Base-by-base conservation (phyloP, 2,329 filamentous ascomycete genomes). In the Talaromyces atroroseus region DNA sequence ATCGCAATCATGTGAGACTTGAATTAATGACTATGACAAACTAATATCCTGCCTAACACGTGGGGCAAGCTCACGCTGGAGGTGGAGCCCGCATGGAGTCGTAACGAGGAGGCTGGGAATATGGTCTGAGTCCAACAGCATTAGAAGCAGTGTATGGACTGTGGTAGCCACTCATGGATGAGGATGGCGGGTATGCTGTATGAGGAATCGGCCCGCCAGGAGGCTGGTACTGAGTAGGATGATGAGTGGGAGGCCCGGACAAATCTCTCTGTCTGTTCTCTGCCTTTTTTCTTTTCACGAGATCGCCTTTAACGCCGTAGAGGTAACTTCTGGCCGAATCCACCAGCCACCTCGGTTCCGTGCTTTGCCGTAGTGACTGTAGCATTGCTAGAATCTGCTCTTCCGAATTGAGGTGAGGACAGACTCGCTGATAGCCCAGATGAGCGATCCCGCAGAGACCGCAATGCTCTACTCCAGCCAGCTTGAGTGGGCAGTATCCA, bases 341-440 rank as follows among this genome's bases (percentile, higher is more conserved):
- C 11, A 86, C 73, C 7, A 83, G 66, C 20, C 80, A 74, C 24
- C 72, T 72, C 11, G 78, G 73, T 64, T 88, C 85, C 0, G 76
- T 78, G 54, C 80, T 84, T 53, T 76, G 70, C 63, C 83, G 83
- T 21, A 90, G 68, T 0, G 81, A 79, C 55, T 83, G 78, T 16
- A 90, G 72, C 78, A 90, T 87, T 20, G 80, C 73, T 54, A 80
- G 77, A 16, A 90, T 76, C 64, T 89, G 80, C 2, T 78, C 80
- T 59, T 88, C 82, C 2, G 82, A 83, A 54, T 75, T 76, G 52
- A 89, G 76, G 65, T 85, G 82, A 14, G 84, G 82, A 64, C 86
- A 89, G 8, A 77, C 78, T 32, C 81, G 76, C 1, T 71, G 69
- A 53, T 76, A 66, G 2, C 83, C 84, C 60, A 76, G 82, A 64